A percentile compares a stretch with the other conserved stretches of the same genome.
These are phyloP conservation scores for Phytophthora pistaciae DNA, from an alignment of 352 stramenopile genomes.

Conservation along the genomic window DNA sequence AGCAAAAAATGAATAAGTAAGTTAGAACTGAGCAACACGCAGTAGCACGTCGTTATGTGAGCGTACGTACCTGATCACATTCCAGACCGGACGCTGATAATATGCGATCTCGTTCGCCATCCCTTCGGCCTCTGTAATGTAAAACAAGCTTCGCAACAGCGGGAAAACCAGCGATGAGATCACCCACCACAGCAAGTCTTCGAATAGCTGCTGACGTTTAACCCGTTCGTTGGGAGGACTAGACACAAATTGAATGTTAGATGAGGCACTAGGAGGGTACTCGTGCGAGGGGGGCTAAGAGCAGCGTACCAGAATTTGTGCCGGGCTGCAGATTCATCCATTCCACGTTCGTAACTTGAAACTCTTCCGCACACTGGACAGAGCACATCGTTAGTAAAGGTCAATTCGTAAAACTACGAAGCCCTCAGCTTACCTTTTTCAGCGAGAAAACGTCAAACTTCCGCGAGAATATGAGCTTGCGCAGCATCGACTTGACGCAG, in stretches of 20 bases:
- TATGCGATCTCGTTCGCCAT: constrained; percentile 73
- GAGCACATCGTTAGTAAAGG: constrained; percentile 1
- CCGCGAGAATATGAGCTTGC: constrained; percentile 53
- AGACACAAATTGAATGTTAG: not conserved
- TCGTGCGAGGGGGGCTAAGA: not conserved
- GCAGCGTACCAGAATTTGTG: constrained; percentile 39
- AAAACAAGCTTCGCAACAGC: constrained; percentile 72
- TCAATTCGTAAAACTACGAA: not conserved
- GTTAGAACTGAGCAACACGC: constrained; percentile 2
- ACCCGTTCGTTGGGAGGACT: constrained; percentile 67
- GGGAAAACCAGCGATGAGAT: constrained; percentile 61
- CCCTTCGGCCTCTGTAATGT: constrained; percentile 79
- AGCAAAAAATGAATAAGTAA: constrained; percentile 5
- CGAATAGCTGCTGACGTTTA: constrained; percentile 54
- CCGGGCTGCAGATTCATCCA: constrained; percentile 45
- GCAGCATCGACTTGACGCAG: constrained; percentile 56
- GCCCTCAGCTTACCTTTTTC: constrained; percentile 49
- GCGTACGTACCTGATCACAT: constrained; percentile 55
- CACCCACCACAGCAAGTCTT: constrained; percentile 54
- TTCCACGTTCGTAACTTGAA: constrained; percentile 52
- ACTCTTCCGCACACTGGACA: constrained; percentile 41
- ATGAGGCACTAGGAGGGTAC: not conserved
- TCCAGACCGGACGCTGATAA: constrained; percentile 78
- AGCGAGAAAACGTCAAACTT: constrained; percentile 71
- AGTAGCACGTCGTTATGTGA: not conserved